Percentiles rank a stretch among this genome's conserved stretches.
Conservation (phyloP, 306 rosid species). For the Dalbergia cultrata region DNA sequence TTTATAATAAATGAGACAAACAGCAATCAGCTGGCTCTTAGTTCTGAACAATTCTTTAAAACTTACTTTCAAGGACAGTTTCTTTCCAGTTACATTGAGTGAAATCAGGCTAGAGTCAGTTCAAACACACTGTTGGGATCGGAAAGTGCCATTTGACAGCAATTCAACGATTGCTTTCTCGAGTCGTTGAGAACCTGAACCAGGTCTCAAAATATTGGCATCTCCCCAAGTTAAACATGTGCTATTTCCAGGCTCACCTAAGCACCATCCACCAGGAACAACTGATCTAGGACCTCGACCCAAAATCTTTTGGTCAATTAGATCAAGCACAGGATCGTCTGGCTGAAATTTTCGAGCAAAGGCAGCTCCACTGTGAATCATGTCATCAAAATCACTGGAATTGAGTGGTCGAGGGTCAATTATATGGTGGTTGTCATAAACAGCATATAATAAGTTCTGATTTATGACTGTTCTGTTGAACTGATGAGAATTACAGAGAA, state of each 20-base stretch:
- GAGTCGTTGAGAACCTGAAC: slow-evolving; percentile 75
- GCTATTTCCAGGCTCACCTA: slow-evolving; percentile 77
- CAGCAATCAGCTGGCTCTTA: slow-evolving; percentile 38
- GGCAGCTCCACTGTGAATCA: slow-evolving; percentile 84
- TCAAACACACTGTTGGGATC: slow-evolving; percentile 64
- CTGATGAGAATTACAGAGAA: slow-evolving; percentile 80
- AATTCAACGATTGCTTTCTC: slow-evolving; percentile 74
- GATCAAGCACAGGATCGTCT: slow-evolving; percentile 78
- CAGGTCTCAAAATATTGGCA: slow-evolving; percentile 90
- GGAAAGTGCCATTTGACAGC: slow-evolving; percentile 70
- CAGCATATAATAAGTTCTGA: slow-evolving; percentile 67
- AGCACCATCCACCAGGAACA: slow-evolving; percentile 98
- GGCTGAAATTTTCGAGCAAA: slow-evolving; percentile 66
- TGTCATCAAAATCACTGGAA: slow-evolving; percentile 63
- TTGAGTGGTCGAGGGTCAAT: slow-evolving; percentile 56
- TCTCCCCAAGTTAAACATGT: slow-evolving; percentile 93
- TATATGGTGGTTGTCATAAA: slow-evolving; percentile 51
- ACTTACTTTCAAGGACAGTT: slow-evolving; percentile 15
- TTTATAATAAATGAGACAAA: slow-evolving; percentile 30
- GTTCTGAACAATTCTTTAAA: slow-evolving; percentile 24
- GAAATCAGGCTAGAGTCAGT: slow-evolving; percentile 18
- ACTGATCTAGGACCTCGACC: slow-evolving; percentile 56
- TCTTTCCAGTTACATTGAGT: slow-evolving; percentile 32
- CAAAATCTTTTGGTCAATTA: slow-evolving; percentile 76
- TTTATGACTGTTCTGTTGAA: slow-evolving; percentile 82